Conservation (phyloP, 2,329 filamentous ascomycete species). For the Thermomyces lanuginosus region DNA sequence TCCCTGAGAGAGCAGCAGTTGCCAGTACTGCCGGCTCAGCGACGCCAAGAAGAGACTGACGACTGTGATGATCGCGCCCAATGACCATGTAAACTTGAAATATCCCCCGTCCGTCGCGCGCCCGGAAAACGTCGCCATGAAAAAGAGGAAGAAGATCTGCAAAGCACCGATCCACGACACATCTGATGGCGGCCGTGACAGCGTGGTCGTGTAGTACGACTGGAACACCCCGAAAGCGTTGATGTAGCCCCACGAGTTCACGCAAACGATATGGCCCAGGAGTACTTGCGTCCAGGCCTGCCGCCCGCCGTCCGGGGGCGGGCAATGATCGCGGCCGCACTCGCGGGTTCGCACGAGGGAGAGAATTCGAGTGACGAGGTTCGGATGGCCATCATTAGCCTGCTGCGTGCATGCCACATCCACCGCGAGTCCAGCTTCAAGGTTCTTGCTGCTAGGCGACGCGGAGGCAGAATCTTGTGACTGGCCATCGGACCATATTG, state of each 20-base stretch:
- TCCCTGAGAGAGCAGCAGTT: constrained; percentile 34
- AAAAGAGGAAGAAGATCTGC: constrained; percentile 31
- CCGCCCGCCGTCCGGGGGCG: constrained; percentile 17
- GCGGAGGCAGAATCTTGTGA: no score
- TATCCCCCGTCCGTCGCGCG: constrained; percentile 27
- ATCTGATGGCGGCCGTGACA: constrained; percentile 18
- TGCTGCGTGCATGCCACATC: no score
- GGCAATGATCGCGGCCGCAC: constrained; percentile 3
- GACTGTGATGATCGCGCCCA: constrained; percentile 18
- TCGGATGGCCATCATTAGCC: no score
- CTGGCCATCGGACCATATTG: no score
- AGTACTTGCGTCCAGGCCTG: constrained; percentile 17
- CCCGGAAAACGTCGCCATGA: constrained; percentile 28
- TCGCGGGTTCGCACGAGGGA: constrained; percentile 5
- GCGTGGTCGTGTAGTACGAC: constrained; percentile 24
- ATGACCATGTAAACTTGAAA: constrained; percentile 15
- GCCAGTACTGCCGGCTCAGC: constrained; percentile 30
- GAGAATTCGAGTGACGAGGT: constrained; percentile 2
- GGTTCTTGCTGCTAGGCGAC: no score
- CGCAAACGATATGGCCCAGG: constrained; percentile 15
- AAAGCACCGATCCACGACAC: constrained; percentile 34
- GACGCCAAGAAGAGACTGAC: constrained; percentile 33
- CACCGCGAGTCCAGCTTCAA: no score
- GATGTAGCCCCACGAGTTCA: constrained; percentile 13
- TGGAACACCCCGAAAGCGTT: constrained; percentile 30